Conservation (phyloP, 345 rosid species). For the Salix exigua region DNA sequence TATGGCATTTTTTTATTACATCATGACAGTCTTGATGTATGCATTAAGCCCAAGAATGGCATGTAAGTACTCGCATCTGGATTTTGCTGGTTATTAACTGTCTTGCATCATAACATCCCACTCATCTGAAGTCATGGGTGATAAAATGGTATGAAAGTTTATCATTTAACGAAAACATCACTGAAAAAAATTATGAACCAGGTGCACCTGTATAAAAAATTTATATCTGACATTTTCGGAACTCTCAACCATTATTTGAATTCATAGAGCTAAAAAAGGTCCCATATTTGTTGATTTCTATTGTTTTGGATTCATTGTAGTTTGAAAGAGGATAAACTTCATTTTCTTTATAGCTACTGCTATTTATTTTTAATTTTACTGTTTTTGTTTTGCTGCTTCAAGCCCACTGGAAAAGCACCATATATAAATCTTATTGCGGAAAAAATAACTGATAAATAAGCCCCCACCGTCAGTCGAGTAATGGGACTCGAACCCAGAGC, state of each 20-base stretch:
- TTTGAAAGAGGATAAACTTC: not conserved
- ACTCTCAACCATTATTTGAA: not conserved
- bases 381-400: not conserved
- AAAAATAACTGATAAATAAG: not conserved
- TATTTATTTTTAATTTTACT: not conserved
- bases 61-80: slow-evolving; percentile 49
- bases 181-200: not conserved
- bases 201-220: not conserved
- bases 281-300: not conserved
- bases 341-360: not conserved
- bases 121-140: not conserved
- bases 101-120: not conserved
- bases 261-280: not conserved
- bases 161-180: not conserved
- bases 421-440: not conserved
- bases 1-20: slow-evolving; percentile 70
- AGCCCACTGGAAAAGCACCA: not conserved
- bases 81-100: not conserved
- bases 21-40: slow-evolving; percentile 89
- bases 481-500: too few species aligned
- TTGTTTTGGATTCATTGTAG: not conserved
- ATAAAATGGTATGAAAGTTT: not conserved
- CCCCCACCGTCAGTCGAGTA: not conserved
- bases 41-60: slow-evolving; percentile 96
- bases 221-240: not conserved